A percentile compares a stretch with the other conserved stretches of the same genome.
phyloP scores from a whole-genome alignment of 345 rosid genomes.

The Aethionema arabicum region DNA sequence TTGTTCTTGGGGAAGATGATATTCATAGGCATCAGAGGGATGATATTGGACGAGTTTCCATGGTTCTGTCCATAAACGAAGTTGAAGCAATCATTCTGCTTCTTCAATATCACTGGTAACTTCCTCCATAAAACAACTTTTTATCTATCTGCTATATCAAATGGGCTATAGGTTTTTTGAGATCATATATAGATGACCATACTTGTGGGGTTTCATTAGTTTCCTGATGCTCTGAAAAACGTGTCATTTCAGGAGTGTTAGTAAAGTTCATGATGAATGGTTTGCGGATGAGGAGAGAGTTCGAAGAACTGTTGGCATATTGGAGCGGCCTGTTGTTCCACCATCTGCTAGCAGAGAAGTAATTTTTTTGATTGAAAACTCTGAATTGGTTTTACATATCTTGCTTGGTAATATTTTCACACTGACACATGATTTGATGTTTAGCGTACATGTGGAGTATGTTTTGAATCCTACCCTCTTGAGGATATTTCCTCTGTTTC shows the following conservation, averaged over 20 bases:
- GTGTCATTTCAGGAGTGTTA: slow-evolving; percentile 60
- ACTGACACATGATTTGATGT: slow-evolving; percentile 25
- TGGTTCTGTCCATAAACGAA: slow-evolving; percentile 69
- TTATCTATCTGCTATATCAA: slow-evolving; percentile 5
- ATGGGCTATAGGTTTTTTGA: slow-evolving; percentile 7
- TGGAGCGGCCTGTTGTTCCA: slow-evolving; percentile 55
- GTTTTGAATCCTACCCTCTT: slow-evolving; percentile 56
- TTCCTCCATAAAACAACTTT: background rate
- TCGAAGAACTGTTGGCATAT: slow-evolving; percentile 71
- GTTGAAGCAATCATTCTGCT: slow-evolving; percentile 64
- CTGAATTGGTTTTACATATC: slow-evolving; percentile 11
- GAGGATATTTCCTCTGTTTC: slow-evolving; percentile 57
- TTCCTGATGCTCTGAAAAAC: slow-evolving; percentile 24
- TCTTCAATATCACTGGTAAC: slow-evolving; percentile 75
- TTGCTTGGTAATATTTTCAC: slow-evolving; percentile 9
- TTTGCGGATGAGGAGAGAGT: slow-evolving; percentile 83
- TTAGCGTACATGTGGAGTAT: slow-evolving; percentile 81
- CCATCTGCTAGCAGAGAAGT: slow-evolving; percentile 52
- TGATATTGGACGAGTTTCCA: slow-evolving; percentile 62
- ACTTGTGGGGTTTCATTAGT: slow-evolving; percentile 12
- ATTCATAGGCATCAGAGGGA: slow-evolving; percentile 66
- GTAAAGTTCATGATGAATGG: slow-evolving; percentile 92
- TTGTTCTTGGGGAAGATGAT: slow-evolving; percentile 67
- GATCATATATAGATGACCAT: slow-evolving; percentile 2
- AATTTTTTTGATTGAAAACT: slow-evolving; percentile 24